Conservation (phyloP, 495 filamentous ascomycete species). For the Daldinia decipiens region DNA sequence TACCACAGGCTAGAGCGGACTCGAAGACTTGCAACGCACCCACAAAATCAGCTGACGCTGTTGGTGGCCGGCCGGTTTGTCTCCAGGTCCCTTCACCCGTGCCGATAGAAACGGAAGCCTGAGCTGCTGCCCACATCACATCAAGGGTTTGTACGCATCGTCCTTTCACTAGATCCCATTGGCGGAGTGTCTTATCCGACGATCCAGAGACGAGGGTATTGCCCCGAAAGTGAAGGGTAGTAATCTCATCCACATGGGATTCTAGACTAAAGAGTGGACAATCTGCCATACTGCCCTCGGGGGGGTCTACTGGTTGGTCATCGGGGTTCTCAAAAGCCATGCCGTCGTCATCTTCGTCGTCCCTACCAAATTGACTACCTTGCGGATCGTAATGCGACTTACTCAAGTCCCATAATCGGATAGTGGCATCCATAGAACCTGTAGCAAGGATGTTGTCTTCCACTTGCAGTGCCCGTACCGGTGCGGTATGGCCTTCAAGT, state of each 20-base stretch:
- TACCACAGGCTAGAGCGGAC: slow-evolving; percentile 96
- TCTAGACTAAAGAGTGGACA: slow-evolving; percentile 87
- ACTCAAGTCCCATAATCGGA: slow-evolving; percentile 91
- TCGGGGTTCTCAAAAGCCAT: slow-evolving; percentile 68
- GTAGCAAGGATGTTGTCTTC: slow-evolving; percentile 97
- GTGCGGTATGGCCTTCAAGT: slow-evolving; percentile 93
- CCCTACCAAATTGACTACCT: slow-evolving; percentile 72
- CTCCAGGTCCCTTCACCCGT: slow-evolving; percentile 66
- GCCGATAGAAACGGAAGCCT: slow-evolving; percentile 76
- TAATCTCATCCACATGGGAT: slow-evolving; percentile 93
- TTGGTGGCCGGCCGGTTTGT: slow-evolving; percentile 64
- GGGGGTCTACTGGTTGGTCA: slow-evolving; percentile 69
- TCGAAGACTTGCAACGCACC: slow-evolving; percentile 97
- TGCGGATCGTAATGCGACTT: slow-evolving; percentile 67
- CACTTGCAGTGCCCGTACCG: slow-evolving; percentile 90
- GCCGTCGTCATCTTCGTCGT: slow-evolving; percentile 69
- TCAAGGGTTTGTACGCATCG: slow-evolving; percentile 97
- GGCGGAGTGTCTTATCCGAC: slow-evolving; percentile 93
- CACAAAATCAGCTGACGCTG: slow-evolving; percentile 85
- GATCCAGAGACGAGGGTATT: slow-evolving; percentile 94
- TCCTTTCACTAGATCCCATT: slow-evolving; percentile 97
- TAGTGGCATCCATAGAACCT: slow-evolving; percentile 94
- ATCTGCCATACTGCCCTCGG: slow-evolving; percentile 80
- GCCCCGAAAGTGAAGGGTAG: slow-evolving; percentile 87
- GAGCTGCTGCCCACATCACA: slow-evolving; percentile 98